A percentile compares a stretch with the other conserved stretches of the same genome.
Evolutionary conservation across 164 flowering plant species (phyloP).

Genomic region (Chimonanthus salicifolius): DNA sequence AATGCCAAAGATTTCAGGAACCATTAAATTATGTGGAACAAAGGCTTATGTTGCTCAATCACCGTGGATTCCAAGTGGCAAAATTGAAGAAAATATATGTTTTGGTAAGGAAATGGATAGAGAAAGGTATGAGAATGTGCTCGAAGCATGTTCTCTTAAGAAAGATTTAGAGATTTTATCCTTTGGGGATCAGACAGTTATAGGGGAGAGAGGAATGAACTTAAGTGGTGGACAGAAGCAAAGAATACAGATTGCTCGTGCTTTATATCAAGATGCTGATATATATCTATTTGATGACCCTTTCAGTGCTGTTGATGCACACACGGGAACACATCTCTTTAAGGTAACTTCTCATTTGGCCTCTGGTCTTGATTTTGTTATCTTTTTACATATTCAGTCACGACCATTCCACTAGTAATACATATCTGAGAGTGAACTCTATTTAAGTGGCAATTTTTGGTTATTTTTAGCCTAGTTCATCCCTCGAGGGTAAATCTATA

Average conservation of each 20-base stretch:
- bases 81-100: conserved; percentile 73
- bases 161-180: conserved; percentile 74
- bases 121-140: conserved; percentile 55
- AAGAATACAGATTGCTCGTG: conserved; percentile 84
- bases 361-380: not conserved
- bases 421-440: not conserved
- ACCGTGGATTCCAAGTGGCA: conserved; percentile 92
- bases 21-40: conserved; percentile 40
- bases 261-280: conserved; percentile 83
- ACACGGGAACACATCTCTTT: conserved; percentile 82
- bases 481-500: not conserved
- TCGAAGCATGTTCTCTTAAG: conserved; percentile 76
- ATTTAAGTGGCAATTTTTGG: not conserved
- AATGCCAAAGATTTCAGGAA: conserved; percentile 40
- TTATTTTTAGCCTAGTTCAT: not conserved
- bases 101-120: conserved; percentile 78
- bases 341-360: conserved; percentile 35
- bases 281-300: conserved; percentile 87
- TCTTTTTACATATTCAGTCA: not conserved
- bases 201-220: conserved; percentile 90
- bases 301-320: conserved; percentile 94
- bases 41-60: conserved; percentile 87
- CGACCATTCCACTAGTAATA: not conserved
- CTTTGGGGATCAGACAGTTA: conserved; percentile 76
- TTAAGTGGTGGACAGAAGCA: conserved; percentile 99